Evolutionary conservation across 345 rosid species (phyloP), one percentile per base, ranked within the genome.

Genomic region (Boechera stricta): DNA sequence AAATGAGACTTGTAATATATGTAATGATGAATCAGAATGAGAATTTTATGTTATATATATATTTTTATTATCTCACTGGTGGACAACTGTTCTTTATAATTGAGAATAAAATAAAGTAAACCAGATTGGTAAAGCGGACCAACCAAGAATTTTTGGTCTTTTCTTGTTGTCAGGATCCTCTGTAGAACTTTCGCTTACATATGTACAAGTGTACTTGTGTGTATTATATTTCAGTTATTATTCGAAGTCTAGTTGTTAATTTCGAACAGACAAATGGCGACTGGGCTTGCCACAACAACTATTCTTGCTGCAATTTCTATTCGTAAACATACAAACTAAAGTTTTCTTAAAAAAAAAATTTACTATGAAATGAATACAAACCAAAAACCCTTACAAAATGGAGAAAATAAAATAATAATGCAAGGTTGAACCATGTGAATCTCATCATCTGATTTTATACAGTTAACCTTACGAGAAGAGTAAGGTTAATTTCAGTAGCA

Each of bases 151-250:
- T 26, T 69, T 77, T 77, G 80, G 71, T 64, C 32, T 70, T 77
- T 77, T 70, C 80, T 70, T 70, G 59, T 77, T 77, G 80, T 63
- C 80, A 62, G 65, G 59, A 69, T 77, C 52, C 75, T 64, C 52
- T 45, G 58, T 54, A 15, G 76, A 35, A 77, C 80, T 77, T 70
- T 70, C 64, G 71, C 76, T 70, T 70, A 70, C 71, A 54, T 63
- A 52, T 61, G 63, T 70, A 63, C 75, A 44, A 63, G 26, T 58
- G 53, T 36, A 75, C 67, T 42, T 76, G 49, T 44, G 58, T 44
- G 12, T 53, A 60, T 69, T 42, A 28, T 28, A 54, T 48, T 16
- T 58, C 21, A 16, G 60, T 41, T 51, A 29, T 5, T 59, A 16
- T 29, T 52, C 48, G 31, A 68, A 60, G 29, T 68, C 48, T 51